Evolutionary conservation across 495 filamentous ascomycete species (phyloP).

Genomic region (Aspergillus sclerotioniger): DNA sequence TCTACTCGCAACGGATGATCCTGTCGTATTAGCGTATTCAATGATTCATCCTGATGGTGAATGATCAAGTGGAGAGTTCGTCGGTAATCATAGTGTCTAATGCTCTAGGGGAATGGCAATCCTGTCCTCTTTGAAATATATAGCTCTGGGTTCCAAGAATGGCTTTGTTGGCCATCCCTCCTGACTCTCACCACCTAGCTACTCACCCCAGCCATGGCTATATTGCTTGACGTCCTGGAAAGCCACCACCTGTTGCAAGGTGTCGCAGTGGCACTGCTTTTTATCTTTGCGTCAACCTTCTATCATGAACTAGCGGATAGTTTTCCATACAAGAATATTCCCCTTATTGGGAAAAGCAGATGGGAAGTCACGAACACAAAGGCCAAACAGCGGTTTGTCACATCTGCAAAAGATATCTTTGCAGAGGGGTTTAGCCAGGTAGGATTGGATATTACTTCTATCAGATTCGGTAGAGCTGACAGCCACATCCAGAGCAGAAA

Average conservation of each 20-base stretch:
- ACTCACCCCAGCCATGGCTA: conserved; percentile 18
- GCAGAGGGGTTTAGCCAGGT: conserved; percentile 33
- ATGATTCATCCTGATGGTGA: neutral
- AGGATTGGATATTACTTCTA: neutral
- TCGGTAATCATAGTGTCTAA: neutral
- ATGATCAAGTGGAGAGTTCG: neutral
- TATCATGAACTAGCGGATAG: conserved; percentile 30
- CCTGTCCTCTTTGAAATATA: neutral
- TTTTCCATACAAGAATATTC: conserved; percentile 29
- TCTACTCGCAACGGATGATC: neutral
- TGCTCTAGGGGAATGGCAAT: neutral
- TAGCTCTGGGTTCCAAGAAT: neutral
- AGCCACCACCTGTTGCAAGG: conserved; percentile 24
- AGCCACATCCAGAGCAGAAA: conserved; percentile 21
- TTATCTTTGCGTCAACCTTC: conserved; percentile 23
- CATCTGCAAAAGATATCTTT: conserved; percentile 25
- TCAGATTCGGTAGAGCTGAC: neutral
- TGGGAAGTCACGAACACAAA: conserved; percentile 34
- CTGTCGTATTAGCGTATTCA: neutral
- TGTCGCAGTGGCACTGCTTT: conserved; percentile 19
- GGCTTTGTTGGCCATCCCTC: neutral
- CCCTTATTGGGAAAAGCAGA: conserved; percentile 29
- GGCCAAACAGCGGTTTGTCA: conserved; percentile 26
- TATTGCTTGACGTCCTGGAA: conserved; percentile 26
- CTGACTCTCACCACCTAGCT: neutral